phyloP scores from a whole-genome alignment of 306 rosid species.

The Cucurbita pepo region DNA sequence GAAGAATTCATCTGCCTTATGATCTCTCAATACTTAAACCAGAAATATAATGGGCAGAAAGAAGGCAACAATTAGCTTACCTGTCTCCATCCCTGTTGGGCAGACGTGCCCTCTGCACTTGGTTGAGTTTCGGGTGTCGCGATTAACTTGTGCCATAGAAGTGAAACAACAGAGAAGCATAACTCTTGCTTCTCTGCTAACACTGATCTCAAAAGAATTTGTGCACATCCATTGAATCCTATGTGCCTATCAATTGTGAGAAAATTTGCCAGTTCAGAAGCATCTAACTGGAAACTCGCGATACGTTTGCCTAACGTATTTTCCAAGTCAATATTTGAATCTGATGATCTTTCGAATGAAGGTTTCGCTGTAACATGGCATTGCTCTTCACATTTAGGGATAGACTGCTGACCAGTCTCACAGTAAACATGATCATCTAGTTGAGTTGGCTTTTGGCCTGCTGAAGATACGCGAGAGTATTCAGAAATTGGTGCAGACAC shows the following conservation, averaged over 20 bases:
- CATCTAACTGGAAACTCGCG: constrained; percentile 58
- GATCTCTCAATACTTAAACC: neutral
- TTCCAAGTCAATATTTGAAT: constrained; percentile 37
- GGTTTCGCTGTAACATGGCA: constrained; percentile 23
- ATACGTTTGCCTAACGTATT: constrained; percentile 44
- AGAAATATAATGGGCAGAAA: neutral
- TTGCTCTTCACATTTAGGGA: constrained; percentile 13
- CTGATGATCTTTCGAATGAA: constrained; percentile 22
- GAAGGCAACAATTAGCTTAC: constrained; percentile 16
- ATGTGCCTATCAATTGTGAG: constrained; percentile 86
- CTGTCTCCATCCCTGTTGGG: constrained; percentile 99
- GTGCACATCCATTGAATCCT: constrained; percentile 74
- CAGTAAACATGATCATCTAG: constrained; percentile 26
- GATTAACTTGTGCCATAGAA: constrained; percentile 91
- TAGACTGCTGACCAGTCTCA: constrained; percentile 38
- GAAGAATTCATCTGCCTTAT: neutral
- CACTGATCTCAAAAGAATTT: constrained; percentile 66
- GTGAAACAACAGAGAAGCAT: constrained; percentile 89
- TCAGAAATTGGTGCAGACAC: constrained; percentile 38
- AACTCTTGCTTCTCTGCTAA: constrained; percentile 80
- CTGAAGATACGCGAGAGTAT: constrained; percentile 23
- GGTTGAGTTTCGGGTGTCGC: constrained; percentile 89
- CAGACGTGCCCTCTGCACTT: constrained; percentile 87
- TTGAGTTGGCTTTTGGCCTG: constrained; percentile 29
- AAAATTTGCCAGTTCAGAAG: constrained; percentile 90